Evolutionary conservation across 306 rosid species (phyloP).

Genomic region (Quercus gilva): DNA sequence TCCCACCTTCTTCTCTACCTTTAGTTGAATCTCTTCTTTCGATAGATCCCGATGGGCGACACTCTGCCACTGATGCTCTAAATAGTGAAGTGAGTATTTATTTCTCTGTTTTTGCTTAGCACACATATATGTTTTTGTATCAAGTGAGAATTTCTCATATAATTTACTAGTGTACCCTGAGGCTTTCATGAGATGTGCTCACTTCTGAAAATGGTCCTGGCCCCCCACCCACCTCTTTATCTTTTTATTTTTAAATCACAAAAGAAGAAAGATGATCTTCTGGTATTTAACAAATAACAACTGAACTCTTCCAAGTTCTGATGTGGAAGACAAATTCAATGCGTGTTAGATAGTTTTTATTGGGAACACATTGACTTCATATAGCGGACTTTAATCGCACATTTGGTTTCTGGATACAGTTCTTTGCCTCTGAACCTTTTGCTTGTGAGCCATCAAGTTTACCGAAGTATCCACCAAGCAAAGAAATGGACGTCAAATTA

Average conservation of each 20-base stretch:
- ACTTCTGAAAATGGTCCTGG: neutral
- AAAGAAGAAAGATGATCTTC: neutral
- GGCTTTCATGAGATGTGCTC: neutral
- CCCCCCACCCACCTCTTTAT: neutral
- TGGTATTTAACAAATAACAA: neutral
- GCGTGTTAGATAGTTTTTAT: no score
- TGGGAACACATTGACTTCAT: slow-evolving; percentile 20
- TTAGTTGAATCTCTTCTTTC: slow-evolving; percentile 79
- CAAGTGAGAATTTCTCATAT: neutral
- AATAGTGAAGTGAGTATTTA: slow-evolving; percentile 70
- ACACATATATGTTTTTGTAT: neutral
- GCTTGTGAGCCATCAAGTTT: slow-evolving; percentile 92
- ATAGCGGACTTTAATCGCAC: slow-evolving; percentile 21
- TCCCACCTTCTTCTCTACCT: slow-evolving; percentile 69
- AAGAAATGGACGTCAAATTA: slow-evolving; percentile 87
- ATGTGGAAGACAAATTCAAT: slow-evolving; percentile 1
- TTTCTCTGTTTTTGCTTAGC: neutral
- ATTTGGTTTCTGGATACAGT: slow-evolving; percentile 51
- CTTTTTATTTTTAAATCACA: neutral
- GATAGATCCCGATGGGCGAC: slow-evolving; percentile 70
- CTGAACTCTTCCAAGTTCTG: neutral
- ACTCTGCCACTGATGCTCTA: slow-evolving; percentile 65
- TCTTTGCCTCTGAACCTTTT: slow-evolving; percentile 73
- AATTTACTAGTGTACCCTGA: neutral
- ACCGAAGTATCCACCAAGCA: slow-evolving; percentile 96